Base-by-base conservation (phyloP, 139 green algal genomes). In the Zygnema circumcarinatum region DNA sequence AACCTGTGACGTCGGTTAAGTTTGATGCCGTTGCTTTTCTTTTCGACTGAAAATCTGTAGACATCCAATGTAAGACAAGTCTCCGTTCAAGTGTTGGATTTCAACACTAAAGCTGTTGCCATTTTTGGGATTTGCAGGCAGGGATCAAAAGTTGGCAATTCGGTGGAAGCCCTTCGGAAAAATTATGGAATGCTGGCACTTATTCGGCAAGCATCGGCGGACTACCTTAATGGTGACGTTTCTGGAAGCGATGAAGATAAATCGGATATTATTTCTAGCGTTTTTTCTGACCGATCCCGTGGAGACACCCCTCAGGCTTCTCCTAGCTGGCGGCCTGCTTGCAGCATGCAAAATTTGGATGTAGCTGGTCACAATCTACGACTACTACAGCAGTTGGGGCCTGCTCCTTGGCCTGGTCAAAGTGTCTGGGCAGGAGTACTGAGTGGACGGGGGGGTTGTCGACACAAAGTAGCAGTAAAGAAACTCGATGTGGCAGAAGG, bases 381-480 rank as follows among this genome's bases (percentile, higher is more conserved):
- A 38, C 47, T 84, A 42, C 7, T 84, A 38, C 7, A 11, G 33
- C 35, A 7, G 54, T 38, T 84, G 11, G 76, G 76, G 38, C 7
- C 35, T 3, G 76, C 11, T 52, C 16, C 76, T 38, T 52, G 54
- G 33, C 76, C 76, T 25, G 76, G 36, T 38, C 76, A 84, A 16
- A 52, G 68, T 81, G 76, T 84, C 40, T 84, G 76, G 76, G 35
- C 47, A 25, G 76, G 40, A 38, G 7, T 84, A 25, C 76, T 84
- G 35, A 84, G 38, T 7, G 76, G 76, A 7, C 39, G 7, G 16
- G 76, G 76, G 7, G 76, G 76, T 7, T 84, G 76, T 52, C 39
- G 76, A 25, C 76, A 84, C 76, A 84, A 84, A 52, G 76, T 84
- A 52, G 76, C 76, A 16, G 76, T 84, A 25, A 84, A 84, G 76